Conservation (phyloP, 2,329 filamentous ascomycete genomes). For the Xylaria sp. region DNA sequence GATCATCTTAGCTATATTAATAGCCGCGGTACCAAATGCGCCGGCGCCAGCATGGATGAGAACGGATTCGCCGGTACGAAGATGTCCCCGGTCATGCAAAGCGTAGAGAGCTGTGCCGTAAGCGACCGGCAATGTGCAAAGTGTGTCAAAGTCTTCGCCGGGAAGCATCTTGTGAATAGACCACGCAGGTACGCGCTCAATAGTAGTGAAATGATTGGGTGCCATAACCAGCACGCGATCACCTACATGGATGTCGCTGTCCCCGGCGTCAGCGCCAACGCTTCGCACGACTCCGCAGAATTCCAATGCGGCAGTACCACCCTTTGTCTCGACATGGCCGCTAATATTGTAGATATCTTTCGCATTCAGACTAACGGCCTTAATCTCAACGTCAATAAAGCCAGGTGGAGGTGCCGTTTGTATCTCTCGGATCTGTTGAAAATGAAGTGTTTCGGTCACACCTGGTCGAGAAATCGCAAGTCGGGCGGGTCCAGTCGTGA, state of each 20-base stretch:
- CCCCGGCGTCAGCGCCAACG: slow-evolving; percentile 31
- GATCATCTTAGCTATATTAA: slow-evolving; percentile 47
- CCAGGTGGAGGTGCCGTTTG: background rate
- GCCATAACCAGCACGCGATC: slow-evolving; percentile 36
- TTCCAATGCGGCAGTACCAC: slow-evolving; percentile 39
- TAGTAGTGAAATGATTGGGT: slow-evolving; percentile 44
- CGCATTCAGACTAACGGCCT: slow-evolving; percentile 40
- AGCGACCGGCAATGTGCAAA: slow-evolving; percentile 42
- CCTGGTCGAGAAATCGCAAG: slow-evolving; percentile 27
- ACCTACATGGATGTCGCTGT: background rate
- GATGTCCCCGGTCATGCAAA: slow-evolving; percentile 45
- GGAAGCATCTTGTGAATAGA: slow-evolving; percentile 39
- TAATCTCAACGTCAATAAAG: slow-evolving; percentile 23
- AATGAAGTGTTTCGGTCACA: slow-evolving; percentile 36
- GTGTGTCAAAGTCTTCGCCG: slow-evolving; percentile 38
- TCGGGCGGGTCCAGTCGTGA: slow-evolving; percentile 22
- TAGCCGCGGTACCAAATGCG: slow-evolving; percentile 52
- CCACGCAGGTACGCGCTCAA: slow-evolving; percentile 44
- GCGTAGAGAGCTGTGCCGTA: slow-evolving; percentile 51
- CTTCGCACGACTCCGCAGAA: slow-evolving; percentile 44
- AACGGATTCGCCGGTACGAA: slow-evolving; percentile 47
- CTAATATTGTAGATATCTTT: slow-evolving; percentile 45
- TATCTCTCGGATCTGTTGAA: slow-evolving; percentile 32
- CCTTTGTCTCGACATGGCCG: slow-evolving; percentile 44
- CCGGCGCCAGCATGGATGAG: slow-evolving; percentile 53